A percentile compares a stretch with the other conserved stretches of the same genome.
phyloP scores from a whole-genome alignment of 371 early-diverging fungal genomes.

The Mortierella sp. region DNA sequence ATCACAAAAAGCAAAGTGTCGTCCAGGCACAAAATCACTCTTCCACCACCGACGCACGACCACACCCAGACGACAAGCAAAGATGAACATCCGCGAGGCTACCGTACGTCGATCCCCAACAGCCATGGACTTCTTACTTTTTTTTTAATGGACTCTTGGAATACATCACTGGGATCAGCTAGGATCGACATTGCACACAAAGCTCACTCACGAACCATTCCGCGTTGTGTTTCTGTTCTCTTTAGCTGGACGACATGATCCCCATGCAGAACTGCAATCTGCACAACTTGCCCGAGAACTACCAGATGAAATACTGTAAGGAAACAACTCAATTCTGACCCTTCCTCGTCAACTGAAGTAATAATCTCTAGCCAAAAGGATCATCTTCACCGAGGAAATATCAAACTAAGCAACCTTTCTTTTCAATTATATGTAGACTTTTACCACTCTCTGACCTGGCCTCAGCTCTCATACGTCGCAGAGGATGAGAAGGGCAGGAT shows the following conservation, averaged over 20 bases:
- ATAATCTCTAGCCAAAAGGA: too few species aligned
- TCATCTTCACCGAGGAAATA: neutral
- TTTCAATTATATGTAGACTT: conserved; percentile 67
- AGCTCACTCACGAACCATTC: neutral
- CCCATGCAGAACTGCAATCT: conserved; percentile 97
- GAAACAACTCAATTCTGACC: neutral
- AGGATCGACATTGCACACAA: neutral
- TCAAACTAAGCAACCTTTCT: neutral
- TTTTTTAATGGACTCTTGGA: neutral
- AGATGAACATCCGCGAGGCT: conserved; percentile 79
- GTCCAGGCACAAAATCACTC: neutral
- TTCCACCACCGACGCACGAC: too few species aligned
- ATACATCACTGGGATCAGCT: neutral
- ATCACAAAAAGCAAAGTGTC: neutral
- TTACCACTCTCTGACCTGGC: conserved; percentile 97
- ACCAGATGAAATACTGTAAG: conserved; percentile 97
- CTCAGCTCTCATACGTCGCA: conserved; percentile 96
- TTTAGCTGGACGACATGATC: conserved; percentile 81
- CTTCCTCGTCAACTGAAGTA: neutral
- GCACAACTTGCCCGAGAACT: conserved; percentile 97
- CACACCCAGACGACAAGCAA: conserved; percentile 12
- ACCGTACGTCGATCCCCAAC: conserved; percentile 65
- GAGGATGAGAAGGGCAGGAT: conserved; percentile 92
- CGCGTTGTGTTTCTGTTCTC: neutral
- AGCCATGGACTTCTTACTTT: too few species aligned